Evolutionary conservation across 345 rosid genomes (phyloP).

Genomic region (Populus nigra): DNA sequence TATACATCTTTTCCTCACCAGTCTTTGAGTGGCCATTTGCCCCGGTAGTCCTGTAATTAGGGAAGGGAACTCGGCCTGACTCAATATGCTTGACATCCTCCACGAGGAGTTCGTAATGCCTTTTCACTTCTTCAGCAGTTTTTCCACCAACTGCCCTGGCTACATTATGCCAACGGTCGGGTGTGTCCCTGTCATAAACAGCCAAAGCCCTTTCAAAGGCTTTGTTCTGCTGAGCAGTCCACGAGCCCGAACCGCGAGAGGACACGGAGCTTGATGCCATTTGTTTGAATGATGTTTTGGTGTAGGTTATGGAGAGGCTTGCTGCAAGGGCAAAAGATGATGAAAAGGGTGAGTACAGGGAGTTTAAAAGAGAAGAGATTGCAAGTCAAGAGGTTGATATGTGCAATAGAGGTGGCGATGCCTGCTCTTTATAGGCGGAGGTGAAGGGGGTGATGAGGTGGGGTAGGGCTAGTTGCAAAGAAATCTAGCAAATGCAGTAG

Average conservation of each 20-base stretch:
- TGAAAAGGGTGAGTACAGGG: slow-evolving; percentile 9
- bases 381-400: slow-evolving; percentile 32
- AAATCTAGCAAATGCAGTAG: slow-evolving; percentile 40
- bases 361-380: slow-evolving; percentile 8
- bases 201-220: slow-evolving; percentile 93
- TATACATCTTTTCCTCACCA: slow-evolving; percentile 43
- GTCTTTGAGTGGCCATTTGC: slow-evolving; percentile 26
- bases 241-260: slow-evolving; percentile 55
- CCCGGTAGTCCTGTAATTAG: slow-evolving; percentile 59
- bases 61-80: slow-evolving; percentile 79
- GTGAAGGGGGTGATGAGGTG: slow-evolving; percentile 15
- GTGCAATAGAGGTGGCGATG: slow-evolving; percentile 47
- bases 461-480: slow-evolving; percentile 47
- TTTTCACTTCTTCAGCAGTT: slow-evolving; percentile 81
- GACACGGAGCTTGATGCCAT: slow-evolving; percentile 91
- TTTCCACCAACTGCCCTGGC: slow-evolving; percentile 87
- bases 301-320: background rate
- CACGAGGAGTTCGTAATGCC: slow-evolving; percentile 71
- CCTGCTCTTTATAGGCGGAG: slow-evolving; percentile 63
- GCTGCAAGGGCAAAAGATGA: slow-evolving; percentile 3
- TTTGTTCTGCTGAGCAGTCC: slow-evolving; percentile 91
- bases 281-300: background rate
- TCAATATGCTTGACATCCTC: slow-evolving; percentile 74
- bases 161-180: slow-evolving; percentile 93
- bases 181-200: slow-evolving; percentile 84